Percentiles rank a stretch among this genome's conserved stretches.
phyloP scores from a whole-genome alignment of 148 eudicot genomes.

The Limonium bicolor region DNA sequence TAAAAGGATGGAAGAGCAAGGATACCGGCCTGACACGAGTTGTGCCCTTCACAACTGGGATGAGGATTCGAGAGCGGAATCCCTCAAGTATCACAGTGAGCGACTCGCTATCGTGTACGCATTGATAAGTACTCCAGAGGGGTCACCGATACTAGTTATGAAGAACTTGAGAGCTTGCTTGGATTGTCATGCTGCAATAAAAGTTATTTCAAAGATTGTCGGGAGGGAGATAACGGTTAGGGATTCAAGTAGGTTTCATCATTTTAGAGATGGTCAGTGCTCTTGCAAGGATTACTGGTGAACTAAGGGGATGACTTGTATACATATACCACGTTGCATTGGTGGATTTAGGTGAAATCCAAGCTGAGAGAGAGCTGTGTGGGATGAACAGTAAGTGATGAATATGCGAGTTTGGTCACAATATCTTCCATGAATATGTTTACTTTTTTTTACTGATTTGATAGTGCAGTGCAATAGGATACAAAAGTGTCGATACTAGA shows the following conservation, averaged over 20 bases:
- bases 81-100: conserved; percentile 63
- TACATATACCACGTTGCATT: too few relatives aligned
- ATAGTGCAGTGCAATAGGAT: too few relatives aligned
- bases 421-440: too few relatives aligned
- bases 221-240: conserved; percentile 62
- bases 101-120: conserved; percentile 69
- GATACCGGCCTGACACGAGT: conserved; percentile 50
- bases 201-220: conserved; percentile 53
- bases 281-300: conserved; percentile 76
- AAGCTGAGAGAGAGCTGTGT: too few relatives aligned
- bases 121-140: conserved; percentile 53
- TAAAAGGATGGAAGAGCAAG: conserved; percentile 49
- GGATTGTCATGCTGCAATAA: conserved; percentile 74
- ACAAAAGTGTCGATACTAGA: too few relatives aligned
- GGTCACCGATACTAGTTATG: conserved; percentile 52
- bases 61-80: conserved; percentile 39
- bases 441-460: too few relatives aligned
- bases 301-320: too few relatives aligned
- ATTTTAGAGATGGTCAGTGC: conserved; percentile 50
- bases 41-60: conserved; percentile 53
- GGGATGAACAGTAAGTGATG: too few relatives aligned
- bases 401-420: too few relatives aligned
- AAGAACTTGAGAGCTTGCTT: conserved; percentile 67
- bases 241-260: conserved; percentile 82
- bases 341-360: too few relatives aligned